Percentiles rank a stretch among this genome's conserved stretches.
phyloP scores from a whole-genome alignment of 2,329 filamentous ascomycete genomes.

The Colletotrichum karsti region DNA sequence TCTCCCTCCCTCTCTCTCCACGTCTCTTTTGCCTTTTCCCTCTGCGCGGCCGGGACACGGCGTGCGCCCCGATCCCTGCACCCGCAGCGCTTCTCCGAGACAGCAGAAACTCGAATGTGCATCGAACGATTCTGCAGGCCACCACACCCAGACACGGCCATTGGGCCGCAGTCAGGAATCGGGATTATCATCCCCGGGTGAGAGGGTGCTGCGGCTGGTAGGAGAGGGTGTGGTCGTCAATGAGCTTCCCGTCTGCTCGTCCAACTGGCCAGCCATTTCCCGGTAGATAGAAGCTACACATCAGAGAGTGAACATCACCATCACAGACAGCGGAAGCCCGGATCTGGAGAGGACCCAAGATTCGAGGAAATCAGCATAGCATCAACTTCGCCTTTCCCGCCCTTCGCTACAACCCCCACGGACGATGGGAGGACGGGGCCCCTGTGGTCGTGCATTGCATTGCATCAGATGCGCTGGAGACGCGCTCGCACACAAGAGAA shows the following conservation, averaged over 20 bases:
- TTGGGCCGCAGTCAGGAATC: too few species aligned
- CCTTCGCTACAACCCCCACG: not conserved
- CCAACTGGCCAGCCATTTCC: not conserved
- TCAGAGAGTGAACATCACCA: not conserved
- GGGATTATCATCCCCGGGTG: too few species aligned
- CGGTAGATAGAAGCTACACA: not conserved
- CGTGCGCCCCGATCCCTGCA: too few species aligned
- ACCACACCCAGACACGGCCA: not conserved
- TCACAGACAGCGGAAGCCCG: not conserved
- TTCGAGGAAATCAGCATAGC: not conserved
- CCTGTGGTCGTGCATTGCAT: slow-evolving; percentile 17
- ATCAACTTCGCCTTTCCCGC: not conserved
- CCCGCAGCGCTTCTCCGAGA: not conserved
- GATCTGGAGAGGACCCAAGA: not conserved
- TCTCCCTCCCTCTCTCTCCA: not conserved
- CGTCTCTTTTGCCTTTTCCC: not conserved
- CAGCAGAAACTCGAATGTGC: slow-evolving; percentile 20
- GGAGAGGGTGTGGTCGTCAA: slow-evolving; percentile 22
- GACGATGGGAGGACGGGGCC: not conserved
- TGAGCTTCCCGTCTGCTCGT: not conserved
- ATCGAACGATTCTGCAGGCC: slow-evolving; percentile 28
- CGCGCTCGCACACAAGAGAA: too few species aligned
- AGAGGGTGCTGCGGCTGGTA: not conserved
- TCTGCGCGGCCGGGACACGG: too few species aligned
- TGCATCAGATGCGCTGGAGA: slow-evolving; percentile 20